These are phyloP conservation scores for Penstemon barbatus DNA, from an alignment of 257 asterid genomes.

Conservation along the genomic window DNA sequence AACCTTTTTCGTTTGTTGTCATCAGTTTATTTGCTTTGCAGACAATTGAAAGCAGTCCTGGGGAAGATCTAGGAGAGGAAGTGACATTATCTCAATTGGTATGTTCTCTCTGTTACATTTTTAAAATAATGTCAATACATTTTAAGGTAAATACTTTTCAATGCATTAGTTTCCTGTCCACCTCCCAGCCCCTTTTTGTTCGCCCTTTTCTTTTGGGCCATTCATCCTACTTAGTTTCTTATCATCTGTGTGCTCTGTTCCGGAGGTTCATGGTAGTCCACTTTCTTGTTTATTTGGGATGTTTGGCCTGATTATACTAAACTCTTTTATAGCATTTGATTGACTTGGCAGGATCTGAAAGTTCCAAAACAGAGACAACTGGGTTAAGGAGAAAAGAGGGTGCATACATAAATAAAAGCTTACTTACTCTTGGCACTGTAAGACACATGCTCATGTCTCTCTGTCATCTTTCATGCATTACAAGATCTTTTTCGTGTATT, in stretches of 20 bases:
- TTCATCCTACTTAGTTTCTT: constrained; percentile 15
- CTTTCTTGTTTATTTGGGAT: constrained; percentile 19
- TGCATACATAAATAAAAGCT: constrained; percentile 77
- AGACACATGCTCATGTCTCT: constrained; percentile 35
- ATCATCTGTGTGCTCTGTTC: constrained; percentile 17
- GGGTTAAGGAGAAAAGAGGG: constrained; percentile 87
- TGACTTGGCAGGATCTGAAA: constrained; percentile 93
- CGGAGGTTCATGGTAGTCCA: constrained; percentile 22
- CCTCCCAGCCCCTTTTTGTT: background rate
- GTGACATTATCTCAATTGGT: constrained; percentile 73
- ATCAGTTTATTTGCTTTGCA: constrained; percentile 36
- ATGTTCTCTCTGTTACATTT: constrained; percentile 29
- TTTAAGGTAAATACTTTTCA: background rate
- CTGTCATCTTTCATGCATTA: constrained; percentile 18
- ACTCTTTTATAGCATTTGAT: constrained; percentile 74
- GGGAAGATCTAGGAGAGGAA: constrained; percentile 65
- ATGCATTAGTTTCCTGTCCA: background rate
- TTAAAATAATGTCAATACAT: too few species aligned
- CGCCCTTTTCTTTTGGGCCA: background rate
- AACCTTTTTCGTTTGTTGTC: constrained; percentile 19
- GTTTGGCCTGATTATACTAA: constrained; percentile 40
- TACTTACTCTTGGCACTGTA: constrained; percentile 85
- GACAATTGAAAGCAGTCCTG: constrained; percentile 80
- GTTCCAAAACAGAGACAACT: constrained; percentile 78
- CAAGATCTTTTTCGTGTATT: too few species aligned